A percentile compares a stretch with the other conserved stretches of the same genome.
Evolutionary conservation across 352 stramenopile species (phyloP).

Genomic region (Globisporangium uncinulatum): DNA sequence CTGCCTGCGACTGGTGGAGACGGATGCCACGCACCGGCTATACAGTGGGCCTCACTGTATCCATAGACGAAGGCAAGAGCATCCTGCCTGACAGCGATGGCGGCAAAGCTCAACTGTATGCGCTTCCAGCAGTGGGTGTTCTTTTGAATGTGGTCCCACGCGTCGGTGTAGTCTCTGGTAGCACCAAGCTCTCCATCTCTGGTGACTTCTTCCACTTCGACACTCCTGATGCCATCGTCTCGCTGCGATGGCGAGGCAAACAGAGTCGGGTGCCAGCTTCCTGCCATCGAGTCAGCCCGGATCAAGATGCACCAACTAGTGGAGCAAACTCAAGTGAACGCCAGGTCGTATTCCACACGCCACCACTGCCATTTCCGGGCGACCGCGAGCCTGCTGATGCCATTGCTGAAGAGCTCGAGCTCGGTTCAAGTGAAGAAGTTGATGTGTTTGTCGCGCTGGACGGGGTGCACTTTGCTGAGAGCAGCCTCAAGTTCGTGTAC

Average conservation of each 20-base stretch:
- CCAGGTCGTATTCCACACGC: constrained; percentile 38
- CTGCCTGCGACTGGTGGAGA: constrained; percentile 27
- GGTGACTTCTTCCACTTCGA: constrained; percentile 57
- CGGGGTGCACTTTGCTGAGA: constrained; percentile 35
- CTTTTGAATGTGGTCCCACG: constrained; percentile 33
- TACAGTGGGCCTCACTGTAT: constrained; percentile 28
- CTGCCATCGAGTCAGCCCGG: constrained; percentile 15
- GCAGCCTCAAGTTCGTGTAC: constrained; percentile 24
- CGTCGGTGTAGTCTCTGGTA: constrained; percentile 29
- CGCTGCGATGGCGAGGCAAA: constrained; percentile 39
- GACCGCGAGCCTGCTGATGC: constrained; percentile 16
- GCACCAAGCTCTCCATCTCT: constrained; percentile 41
- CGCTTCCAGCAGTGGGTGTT: constrained; percentile 20
- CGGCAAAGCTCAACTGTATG: constrained; percentile 18
- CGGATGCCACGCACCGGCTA: constrained; percentile 23
- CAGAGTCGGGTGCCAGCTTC: constrained; percentile 22
- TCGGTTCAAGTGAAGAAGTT: constrained; percentile 33
- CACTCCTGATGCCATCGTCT: constrained; percentile 40
- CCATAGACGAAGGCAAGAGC: constrained; percentile 40
- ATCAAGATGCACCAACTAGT: neutral
- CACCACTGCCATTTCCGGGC: constrained; percentile 29
- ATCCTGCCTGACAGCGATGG: constrained; percentile 19
- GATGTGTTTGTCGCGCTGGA: constrained; percentile 49
- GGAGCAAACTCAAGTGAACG: constrained; percentile 16
- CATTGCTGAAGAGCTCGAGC: constrained; percentile 21